These are phyloP conservation scores for Tilletia walkeri DNA, from an alignment of 1,284 basidiomycete species.

Conservation along the genomic window DNA sequence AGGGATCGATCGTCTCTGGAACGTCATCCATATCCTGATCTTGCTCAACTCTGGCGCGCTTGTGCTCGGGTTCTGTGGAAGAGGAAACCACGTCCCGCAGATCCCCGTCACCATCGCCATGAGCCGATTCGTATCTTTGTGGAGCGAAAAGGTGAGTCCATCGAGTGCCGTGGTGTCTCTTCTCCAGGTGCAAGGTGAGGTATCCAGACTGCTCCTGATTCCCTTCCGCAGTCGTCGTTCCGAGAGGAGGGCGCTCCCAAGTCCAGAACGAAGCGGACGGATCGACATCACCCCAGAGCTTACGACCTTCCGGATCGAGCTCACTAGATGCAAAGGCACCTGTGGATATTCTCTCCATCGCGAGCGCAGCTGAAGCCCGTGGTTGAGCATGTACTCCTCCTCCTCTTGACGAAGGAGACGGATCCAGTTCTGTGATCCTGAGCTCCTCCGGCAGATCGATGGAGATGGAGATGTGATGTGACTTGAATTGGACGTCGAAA, in stretches of 20 bases:
- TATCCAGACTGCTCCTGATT: constrained; percentile 16
- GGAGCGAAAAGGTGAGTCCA: constrained; percentile 77
- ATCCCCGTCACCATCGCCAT: constrained; percentile 14
- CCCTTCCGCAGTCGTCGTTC: constrained; percentile 1
- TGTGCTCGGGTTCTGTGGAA: constrained; percentile 41
- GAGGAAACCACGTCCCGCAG: too few species aligned
- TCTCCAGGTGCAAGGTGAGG: constrained; percentile 46
- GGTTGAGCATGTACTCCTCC: not conserved
- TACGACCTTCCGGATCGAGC: constrained; percentile 29
- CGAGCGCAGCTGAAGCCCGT: not conserved
- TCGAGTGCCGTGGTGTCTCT: constrained; percentile 62
- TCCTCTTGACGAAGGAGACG: constrained; percentile 62
- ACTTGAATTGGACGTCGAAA: constrained; percentile 63
- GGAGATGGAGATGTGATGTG: constrained; percentile 66
- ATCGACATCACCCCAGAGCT: constrained; percentile 46
- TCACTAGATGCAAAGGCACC: constrained; percentile 23
- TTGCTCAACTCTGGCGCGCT: constrained; percentile 46
- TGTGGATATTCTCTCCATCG: not conserved
- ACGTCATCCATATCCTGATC: constrained; percentile 65
- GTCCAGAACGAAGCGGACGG: constrained; percentile 40
- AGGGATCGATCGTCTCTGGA: constrained; percentile 82
- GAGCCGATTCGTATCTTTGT: not conserved
- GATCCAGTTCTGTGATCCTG: constrained; percentile 66
- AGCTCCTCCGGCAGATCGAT: constrained; percentile 45
- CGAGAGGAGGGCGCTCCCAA: constrained; percentile 27